Percentiles rank a stretch among this genome's conserved stretches.
Evolutionary conservation across 805 yeast species (phyloP).

Genomic region (Wickerhamiella siamensis): DNA sequence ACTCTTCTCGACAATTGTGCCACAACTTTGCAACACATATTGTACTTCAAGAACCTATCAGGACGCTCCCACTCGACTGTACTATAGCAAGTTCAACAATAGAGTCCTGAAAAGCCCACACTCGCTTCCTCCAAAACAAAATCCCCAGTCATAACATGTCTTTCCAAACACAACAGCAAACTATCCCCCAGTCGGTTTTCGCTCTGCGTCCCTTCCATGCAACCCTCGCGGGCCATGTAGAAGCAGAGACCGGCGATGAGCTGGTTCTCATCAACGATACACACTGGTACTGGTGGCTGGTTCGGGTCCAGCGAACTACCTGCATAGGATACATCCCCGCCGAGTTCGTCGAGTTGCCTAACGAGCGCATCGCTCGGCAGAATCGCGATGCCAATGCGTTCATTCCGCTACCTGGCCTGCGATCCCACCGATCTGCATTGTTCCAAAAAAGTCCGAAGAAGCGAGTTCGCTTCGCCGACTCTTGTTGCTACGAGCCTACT

Average conservation of each 20-base stretch:
- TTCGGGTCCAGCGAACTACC: conserved; percentile 41
- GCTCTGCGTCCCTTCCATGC: conserved; percentile 82
- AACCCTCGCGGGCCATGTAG: conserved; percentile 86
- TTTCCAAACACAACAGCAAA: too few species aligned
- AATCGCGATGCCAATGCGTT: conserved; percentile 68
- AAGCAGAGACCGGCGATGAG: conserved; percentile 64
- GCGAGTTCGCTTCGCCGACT: neutral
- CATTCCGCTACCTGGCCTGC: neutral
- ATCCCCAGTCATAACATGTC: too few species aligned
- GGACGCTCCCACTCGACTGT: too few species aligned
- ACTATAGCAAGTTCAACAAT: too few species aligned
- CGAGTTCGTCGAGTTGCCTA: conserved; percentile 81
- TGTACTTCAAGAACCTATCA: too few species aligned
- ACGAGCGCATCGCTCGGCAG: conserved; percentile 77
- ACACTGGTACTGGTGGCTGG: conserved; percentile 96
- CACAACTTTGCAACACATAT: too few species aligned
- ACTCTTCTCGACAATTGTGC: too few species aligned
- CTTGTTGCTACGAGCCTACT: neutral
- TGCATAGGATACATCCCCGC: conserved; percentile 94
- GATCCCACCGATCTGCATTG: neutral
- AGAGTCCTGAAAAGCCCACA: too few species aligned
- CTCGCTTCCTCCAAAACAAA: too few species aligned
- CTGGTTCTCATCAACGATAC: conserved; percentile 72
- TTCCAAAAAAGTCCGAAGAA: too few species aligned
- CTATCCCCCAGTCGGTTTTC: conserved; percentile 32